These are phyloP conservation scores for Trichoderma harzianum DNA, from an alignment of 2,329 filamentous ascomycete species.

Conservation along the genomic window DNA sequence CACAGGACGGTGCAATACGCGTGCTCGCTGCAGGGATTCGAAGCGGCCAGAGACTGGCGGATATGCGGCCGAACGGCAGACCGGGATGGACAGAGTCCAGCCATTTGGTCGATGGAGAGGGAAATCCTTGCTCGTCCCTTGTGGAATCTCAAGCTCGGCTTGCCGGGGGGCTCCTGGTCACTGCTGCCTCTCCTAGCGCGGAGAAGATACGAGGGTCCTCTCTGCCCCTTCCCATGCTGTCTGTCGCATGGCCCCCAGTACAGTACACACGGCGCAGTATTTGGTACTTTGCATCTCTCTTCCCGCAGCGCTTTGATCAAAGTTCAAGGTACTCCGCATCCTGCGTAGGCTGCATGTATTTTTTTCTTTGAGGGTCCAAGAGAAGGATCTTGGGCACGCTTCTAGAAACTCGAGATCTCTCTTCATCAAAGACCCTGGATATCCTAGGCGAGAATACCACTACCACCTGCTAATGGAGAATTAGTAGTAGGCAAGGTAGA, in stretches of 20 bases:
- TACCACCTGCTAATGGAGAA: neutral
- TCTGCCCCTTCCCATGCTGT: neutral
- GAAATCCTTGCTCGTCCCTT: slow-evolving; percentile 23
- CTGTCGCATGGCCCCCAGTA: neutral
- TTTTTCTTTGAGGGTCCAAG: neutral
- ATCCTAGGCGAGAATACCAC: neutral
- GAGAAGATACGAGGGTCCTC: slow-evolving; percentile 7
- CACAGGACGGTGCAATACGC: neutral
- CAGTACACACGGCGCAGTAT: neutral
- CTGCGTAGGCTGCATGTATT: neutral
- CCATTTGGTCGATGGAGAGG: slow-evolving; percentile 28
- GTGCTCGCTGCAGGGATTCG: neutral
- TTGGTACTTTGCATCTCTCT: neutral
- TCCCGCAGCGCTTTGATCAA: neutral
- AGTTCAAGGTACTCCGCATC: neutral
- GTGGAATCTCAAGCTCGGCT: slow-evolving; percentile 1
- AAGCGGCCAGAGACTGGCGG: slow-evolving; percentile 23
- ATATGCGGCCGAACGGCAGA: slow-evolving; percentile 29
- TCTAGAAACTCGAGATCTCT: slow-evolving; percentile 8
- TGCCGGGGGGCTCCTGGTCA: neutral
- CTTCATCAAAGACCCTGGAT: neutral
- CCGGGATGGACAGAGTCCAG: slow-evolving; percentile 25
- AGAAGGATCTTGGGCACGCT: neutral
- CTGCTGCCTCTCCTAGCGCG: neutral
- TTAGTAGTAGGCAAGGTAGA: neutral